Percentiles rank a stretch among this genome's conserved stretches.
phyloP scores from a whole-genome alignment of 2,329 filamentous ascomycete genomes.

The Drechslerella dactyloides region DNA sequence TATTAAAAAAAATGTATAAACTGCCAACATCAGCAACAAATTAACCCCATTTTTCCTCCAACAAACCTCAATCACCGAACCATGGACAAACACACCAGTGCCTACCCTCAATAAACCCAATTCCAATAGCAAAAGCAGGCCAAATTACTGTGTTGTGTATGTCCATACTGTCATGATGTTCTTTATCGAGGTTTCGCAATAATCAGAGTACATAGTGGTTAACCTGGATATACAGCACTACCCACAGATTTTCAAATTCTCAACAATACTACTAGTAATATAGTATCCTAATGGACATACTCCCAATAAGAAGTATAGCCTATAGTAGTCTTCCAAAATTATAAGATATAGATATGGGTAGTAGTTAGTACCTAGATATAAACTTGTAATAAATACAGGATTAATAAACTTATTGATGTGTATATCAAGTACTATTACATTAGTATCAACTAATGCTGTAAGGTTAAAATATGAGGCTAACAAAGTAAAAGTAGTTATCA shows the following conservation, averaged over 20 bases:
- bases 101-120: constrained; percentile 6
- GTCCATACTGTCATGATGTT: constrained; percentile 3
- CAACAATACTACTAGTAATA: constrained; percentile 11
- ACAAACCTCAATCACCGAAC: constrained; percentile 13
- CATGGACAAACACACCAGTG: constrained; percentile 3
- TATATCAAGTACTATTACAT: constrained; percentile 10
- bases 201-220: background rate
- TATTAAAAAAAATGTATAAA: background rate
- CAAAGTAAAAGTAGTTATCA: constrained; percentile 13
- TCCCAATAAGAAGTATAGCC: constrained; percentile 9
- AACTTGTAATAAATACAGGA: background rate
- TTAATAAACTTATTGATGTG: constrained; percentile 4
- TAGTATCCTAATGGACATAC: constrained; percentile 10
- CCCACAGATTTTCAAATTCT: background rate
- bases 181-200: constrained; percentile 7
- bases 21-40: background rate
- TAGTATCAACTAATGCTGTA: constrained; percentile 10
- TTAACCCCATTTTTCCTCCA: constrained; percentile 6
- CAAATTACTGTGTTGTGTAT: background rate
- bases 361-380: constrained; percentile 3
- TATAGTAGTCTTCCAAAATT: constrained; percentile 3
- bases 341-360: constrained; percentile 9
- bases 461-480: constrained; percentile 8
- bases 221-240: constrained; percentile 6
- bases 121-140: background rate